Base-by-base conservation (phyloP, 805 yeast genomes). In the Kuraishia capsulata region DNA sequence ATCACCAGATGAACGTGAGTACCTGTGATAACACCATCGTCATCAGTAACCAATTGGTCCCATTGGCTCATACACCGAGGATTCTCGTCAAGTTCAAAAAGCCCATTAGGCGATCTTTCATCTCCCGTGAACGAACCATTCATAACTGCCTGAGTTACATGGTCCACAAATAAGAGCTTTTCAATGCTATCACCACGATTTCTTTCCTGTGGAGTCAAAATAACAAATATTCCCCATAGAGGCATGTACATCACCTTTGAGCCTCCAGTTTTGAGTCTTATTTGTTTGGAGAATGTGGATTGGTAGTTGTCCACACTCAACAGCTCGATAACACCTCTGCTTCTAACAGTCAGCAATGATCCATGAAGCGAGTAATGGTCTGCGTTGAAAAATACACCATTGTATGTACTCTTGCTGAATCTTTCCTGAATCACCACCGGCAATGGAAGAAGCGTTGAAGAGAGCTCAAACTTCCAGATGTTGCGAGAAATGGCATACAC, bases 1-100 rank as follows among this genome's bases (percentile, higher is more conserved):
- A 65, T 39, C 8, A 64, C 42, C 6, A 64, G 24, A 32, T 56
- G 58, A 32, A 47, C 41, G 33, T 50, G 56, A 5, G 44, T 48
- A 23, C 25, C 26, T 29, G 19, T 28, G n/a, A 43, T 42, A 1
- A n/a, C 35, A 39, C 19, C 35, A 34, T 10, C 14, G 19, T 23
- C 36, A 36, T 33, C 34, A 39, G 3, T 5, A 17, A 20, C 18
- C 25, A 9, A 13, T 6, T 16, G 24, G 23, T 10, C 46, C 70
- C 69, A 65, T 35, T 55, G 57, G n/a, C 55, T 44, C 3, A 65
- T 20, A 5, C 56, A 46, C 6, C 52, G 29, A 1, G 65, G 62
- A 3, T 37, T 49, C 33, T 59, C 64, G 4, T 48, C 44, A 0
- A 41, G 5, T 33, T 38, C n/a, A 54, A 34, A 3, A 50, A 26